phyloP scores from a whole-genome alignment of 2,329 filamentous ascomycete genomes.

The Colletotrichum sp. region DNA sequence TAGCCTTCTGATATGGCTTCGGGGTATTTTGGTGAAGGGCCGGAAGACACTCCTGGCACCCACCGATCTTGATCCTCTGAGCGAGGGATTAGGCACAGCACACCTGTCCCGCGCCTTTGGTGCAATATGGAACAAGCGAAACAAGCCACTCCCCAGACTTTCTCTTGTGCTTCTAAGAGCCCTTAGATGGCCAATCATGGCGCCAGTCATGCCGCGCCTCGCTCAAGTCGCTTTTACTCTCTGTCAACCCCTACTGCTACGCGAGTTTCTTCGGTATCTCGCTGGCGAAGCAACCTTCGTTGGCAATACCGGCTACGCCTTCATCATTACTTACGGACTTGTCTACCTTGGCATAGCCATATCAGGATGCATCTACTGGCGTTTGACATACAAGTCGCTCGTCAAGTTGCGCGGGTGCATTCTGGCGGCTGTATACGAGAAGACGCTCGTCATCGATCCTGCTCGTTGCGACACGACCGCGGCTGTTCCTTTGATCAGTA shows the following conservation, averaged over 20 bases:
- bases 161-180: not conserved
- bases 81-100: not conserved
- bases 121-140: not conserved
- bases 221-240: conserved; percentile 36
- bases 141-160: not conserved
- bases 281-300: not conserved
- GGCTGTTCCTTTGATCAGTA: conserved; percentile 51
- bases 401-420: conserved; percentile 35
- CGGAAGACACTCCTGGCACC: conserved; percentile 33
- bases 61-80: conserved; percentile 30
- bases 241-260: conserved; percentile 43
- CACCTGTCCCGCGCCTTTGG: conserved; percentile 16
- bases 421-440: conserved; percentile 53
- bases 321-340: conserved; percentile 44
- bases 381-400: conserved; percentile 35
- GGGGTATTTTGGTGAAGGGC: conserved; percentile 35
- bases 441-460: conserved; percentile 39
- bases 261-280: conserved; percentile 31
- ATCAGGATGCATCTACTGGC: conserved; percentile 38
- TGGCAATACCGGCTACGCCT: conserved; percentile 39
- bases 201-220: conserved; percentile 37
- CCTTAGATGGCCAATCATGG: conserved; percentile 15
- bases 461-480: conserved; percentile 33
- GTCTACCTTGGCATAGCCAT: conserved; percentile 47
- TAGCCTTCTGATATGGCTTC: conserved; percentile 36